phyloP scores from a whole-genome alignment of 257 asterid species.

The Plantago ovata region DNA sequence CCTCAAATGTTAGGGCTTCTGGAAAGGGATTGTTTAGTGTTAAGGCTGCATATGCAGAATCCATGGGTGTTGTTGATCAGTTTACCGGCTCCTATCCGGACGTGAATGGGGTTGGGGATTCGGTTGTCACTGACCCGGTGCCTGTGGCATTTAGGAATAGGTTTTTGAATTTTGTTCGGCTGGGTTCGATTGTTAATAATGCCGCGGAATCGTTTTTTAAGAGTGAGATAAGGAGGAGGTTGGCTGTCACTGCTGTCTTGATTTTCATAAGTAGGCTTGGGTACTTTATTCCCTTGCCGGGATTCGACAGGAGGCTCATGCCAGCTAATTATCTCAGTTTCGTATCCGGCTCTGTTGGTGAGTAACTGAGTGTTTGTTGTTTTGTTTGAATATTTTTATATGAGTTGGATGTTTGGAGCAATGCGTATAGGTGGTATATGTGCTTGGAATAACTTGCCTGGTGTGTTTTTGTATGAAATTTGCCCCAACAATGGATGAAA shows the following conservation, averaged over 20 bases:
- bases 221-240: conserved; percentile 94
- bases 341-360: conserved; percentile 83
- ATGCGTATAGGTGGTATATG: neutral
- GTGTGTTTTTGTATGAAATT: neutral
- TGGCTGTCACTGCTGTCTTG: conserved; percentile 78
- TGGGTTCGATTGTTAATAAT: conserved; percentile 72
- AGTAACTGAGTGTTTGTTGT: conserved; percentile 29
- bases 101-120: conserved; percentile 19
- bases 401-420: conserved; percentile 4
- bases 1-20: neutral
- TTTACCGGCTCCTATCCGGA: conserved; percentile 24
- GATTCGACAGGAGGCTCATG: conserved; percentile 88
- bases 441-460: neutral
- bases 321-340: conserved; percentile 89
- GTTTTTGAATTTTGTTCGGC: conserved; percentile 54
- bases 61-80: conserved; percentile 38
- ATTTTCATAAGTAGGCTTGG: conserved; percentile 81
- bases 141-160: conserved; percentile 59
- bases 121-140: conserved; percentile 27
- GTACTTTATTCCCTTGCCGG: conserved; percentile 89
- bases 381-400: neutral
- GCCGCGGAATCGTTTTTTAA: conserved; percentile 89
- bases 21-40: conserved; percentile 25
- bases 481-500: neutral
- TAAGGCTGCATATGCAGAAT: conserved; percentile 53